A percentile compares a stretch with the other conserved stretches of the same genome.
These are phyloP conservation scores for Pholiota conissans DNA, from an alignment of 768 basidiomycete genomes.

Conservation along the genomic window DNA sequence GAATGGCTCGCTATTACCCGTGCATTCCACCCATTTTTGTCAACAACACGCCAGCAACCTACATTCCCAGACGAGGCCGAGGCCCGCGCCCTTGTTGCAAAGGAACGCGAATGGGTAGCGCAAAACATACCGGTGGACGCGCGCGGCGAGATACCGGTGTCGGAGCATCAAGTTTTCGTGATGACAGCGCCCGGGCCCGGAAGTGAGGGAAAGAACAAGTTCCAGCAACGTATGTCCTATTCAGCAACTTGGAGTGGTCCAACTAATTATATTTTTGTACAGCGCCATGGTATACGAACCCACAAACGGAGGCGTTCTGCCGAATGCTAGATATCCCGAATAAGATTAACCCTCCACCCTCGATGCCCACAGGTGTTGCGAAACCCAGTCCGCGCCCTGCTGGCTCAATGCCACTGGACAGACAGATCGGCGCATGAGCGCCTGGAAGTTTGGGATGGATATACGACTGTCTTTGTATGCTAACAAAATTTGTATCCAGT, in stretches of 20 bases:
- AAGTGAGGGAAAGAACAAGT: constrained; percentile 31
- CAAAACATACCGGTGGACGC: constrained; percentile 46
- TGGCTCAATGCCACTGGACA: background rate
- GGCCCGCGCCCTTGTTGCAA: constrained; percentile 52
- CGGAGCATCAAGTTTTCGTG: constrained; percentile 64
- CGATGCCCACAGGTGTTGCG: background rate
- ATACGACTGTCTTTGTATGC: background rate
- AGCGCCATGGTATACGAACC: constrained; percentile 83
- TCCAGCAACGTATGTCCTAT: constrained; percentile 34
- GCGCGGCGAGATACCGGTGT: constrained; percentile 39
- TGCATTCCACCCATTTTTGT: constrained; percentile 81
- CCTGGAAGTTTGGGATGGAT: background rate
- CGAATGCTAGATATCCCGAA: constrained; percentile 77
- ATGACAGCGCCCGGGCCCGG: constrained; percentile 62
- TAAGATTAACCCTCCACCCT: constrained; percentile 42
- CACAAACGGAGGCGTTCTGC: constrained; percentile 88
- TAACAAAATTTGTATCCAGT: too few species aligned
- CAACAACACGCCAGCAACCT: constrained; percentile 46
- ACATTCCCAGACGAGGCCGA: constrained; percentile 60
- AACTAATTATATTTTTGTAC: constrained; percentile 20
- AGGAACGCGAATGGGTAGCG: constrained; percentile 69
- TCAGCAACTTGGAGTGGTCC: background rate
- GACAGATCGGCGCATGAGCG: background rate
- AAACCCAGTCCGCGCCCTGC: background rate
- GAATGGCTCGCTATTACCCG: constrained; percentile 95